A percentile compares a stretch with the other conserved stretches of the same genome.
phyloP scores from a whole-genome alignment of 1,284 basidiomycete genomes.

The Cystobasidiaceae sp. region DNA sequence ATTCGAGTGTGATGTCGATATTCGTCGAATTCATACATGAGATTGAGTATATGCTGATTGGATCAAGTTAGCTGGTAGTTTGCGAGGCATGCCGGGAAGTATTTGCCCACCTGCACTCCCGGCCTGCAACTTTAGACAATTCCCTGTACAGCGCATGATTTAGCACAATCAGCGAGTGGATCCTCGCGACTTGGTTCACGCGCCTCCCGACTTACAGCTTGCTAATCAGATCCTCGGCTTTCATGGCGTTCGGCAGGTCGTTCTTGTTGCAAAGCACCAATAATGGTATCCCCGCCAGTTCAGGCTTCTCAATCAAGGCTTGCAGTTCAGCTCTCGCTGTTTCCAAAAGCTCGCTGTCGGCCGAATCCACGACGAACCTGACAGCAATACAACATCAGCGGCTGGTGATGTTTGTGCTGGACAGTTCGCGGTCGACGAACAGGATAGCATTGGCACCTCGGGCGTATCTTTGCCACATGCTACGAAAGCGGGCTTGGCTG shows the following conservation, averaged over 20 bases:
- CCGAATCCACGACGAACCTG: constrained; percentile 87
- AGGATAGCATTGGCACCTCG: constrained; percentile 89
- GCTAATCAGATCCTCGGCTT: constrained; percentile 79
- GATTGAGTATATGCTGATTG: constrained; percentile 56
- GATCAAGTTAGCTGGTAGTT: constrained; percentile 62
- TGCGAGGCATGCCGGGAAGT: constrained; percentile 30
- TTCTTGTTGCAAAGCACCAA: constrained; percentile 97
- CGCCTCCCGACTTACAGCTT: constrained; percentile 59
- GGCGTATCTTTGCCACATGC: constrained; percentile 87
- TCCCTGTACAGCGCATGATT: no score
- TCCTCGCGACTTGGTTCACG: not conserved
- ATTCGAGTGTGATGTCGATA: constrained; percentile 56
- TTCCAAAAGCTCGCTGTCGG: constrained; percentile 74
- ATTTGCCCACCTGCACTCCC: constrained; percentile 43
- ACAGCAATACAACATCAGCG: constrained; percentile 28
- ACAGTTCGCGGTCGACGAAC: constrained; percentile 53
- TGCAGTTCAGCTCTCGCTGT: constrained; percentile 85
- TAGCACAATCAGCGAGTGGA: constrained; percentile 28
- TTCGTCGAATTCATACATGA: constrained; percentile 91
- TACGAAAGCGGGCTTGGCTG: constrained; percentile 78
- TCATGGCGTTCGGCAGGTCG: constrained; percentile 71
- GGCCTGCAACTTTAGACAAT: constrained; percentile 72
- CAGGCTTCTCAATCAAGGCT: constrained; percentile 67
- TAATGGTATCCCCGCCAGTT: constrained; percentile 72
- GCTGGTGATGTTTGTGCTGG: constrained; percentile 28